Evolutionary conservation across 2,329 filamentous ascomycete species (phyloP), one percentile per base, ranked within the genome.

Genomic region (Lecanicillium sp.): DNA sequence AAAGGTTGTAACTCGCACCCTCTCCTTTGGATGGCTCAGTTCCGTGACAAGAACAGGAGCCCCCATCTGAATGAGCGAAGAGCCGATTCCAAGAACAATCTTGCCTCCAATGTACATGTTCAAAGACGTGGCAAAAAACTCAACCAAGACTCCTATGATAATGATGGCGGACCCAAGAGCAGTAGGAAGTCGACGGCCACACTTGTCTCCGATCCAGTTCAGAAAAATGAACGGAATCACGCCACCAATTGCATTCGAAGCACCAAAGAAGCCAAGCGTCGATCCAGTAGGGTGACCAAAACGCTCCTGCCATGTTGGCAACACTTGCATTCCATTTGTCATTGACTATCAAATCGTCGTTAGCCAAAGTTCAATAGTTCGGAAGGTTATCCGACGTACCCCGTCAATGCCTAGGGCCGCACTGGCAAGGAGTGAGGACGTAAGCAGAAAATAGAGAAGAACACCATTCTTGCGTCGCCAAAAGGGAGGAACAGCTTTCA

Each of bases 11-110:
- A 50, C 54, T 39, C 48, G 58, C 31, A 54, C 55, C 42, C 64
- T 59, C 52, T 58, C 64, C 45, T 58, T 66, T 8, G 55, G 63
- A 40, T 62, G 60, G 33, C 48, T 62, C 35, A 68, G 49, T 40
- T 68, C 64, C 3, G 64, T 63, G 11, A 68, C 59, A 11, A 68
- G 45, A 4, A 67, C 59, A 0, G 63, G 63, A 0, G 63, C 63
- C 4, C 58, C 61, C 55, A 65, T 63, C 35, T 64, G 58, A 19
- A 63, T 55, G n/a, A 62, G 46, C 7, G 57, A 58, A 6, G 51
- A 55, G 8, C 60, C 60, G 4, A 58, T 48, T 1, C 61, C 61
- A 0, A 64, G 50, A 5, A 63, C 52, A 4, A 61, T 55, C 45
- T 61, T 59, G 35, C 59, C 60, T 7, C 57, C 59, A 29, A 62